Conservation (phyloP, 2,329 filamentous ascomycete genomes). For the Orbilia javanica region DNA sequence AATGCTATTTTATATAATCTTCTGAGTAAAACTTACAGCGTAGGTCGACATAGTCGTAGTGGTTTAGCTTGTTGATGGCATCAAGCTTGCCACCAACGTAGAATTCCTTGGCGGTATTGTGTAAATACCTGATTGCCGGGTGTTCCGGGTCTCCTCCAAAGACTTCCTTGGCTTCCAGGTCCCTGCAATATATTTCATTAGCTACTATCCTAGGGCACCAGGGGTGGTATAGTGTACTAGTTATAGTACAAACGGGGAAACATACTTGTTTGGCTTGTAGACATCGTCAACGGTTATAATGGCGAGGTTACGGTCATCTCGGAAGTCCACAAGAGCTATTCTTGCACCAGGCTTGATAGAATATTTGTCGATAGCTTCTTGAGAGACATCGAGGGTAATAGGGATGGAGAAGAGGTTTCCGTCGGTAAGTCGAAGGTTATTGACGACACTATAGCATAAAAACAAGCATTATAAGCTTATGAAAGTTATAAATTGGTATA, state of each 20-base stretch:
- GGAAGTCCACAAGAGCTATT: slow-evolving; percentile 91
- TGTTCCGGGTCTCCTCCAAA: slow-evolving; percentile 93
- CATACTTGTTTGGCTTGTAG: slow-evolving; percentile 94
- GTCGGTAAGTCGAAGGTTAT: slow-evolving; percentile 85
- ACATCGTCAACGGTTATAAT: slow-evolving; percentile 96
- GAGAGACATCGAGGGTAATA: slow-evolving; percentile 88
- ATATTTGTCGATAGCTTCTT: slow-evolving; percentile 79
- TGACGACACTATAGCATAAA: slow-evolving; percentile 77
- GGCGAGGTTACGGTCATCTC: slow-evolving; percentile 94
- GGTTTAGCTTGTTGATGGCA: slow-evolving; percentile 92
- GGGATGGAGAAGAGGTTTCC: slow-evolving; percentile 96
- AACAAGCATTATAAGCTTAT: slow-evolving; percentile 61
- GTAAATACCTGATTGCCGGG: slow-evolving; percentile 91
- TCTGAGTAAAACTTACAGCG: slow-evolving; percentile 17
- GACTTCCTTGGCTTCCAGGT: slow-evolving; percentile 90
- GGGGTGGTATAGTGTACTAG: background rate
- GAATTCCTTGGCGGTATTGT: slow-evolving; percentile 82
- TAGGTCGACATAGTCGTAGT: slow-evolving; percentile 98
- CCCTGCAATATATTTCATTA: slow-evolving; percentile 68
- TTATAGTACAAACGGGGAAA: slow-evolving; percentile 30
- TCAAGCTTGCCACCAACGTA: slow-evolving; percentile 97
- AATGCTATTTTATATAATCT: background rate
- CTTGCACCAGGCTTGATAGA: slow-evolving; percentile 83
- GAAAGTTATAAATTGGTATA: background rate
- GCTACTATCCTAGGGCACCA: background rate